Base-by-base conservation (phyloP, 202 grass and related monocot species). In the Hordeum pubiflorum region DNA sequence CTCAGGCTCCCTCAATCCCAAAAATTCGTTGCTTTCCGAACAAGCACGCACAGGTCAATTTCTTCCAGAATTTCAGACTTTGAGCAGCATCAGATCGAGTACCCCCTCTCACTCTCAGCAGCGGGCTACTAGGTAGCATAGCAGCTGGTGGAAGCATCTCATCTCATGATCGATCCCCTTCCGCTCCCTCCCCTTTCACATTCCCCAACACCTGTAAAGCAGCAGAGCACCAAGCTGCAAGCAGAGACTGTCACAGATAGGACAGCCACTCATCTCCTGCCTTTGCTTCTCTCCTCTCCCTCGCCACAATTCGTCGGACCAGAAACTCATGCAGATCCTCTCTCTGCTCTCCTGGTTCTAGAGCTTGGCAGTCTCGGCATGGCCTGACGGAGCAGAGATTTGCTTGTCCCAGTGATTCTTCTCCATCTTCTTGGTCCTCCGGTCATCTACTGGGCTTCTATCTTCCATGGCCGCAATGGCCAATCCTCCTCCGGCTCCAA, bases 21-120 rank as follows among this genome's bases (percentile, higher is more conserved):
- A 69, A 75, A 85, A 88, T 84, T 70, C 79, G 74, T 88, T 86
- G 89, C 91, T 91, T 91, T 94, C 63, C 83, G 74, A 84, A 70
- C 80, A 91, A 91, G 83, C 80, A 63, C 68, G 27, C 64, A 79
- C 74, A 34, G 13, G 14, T 37, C 23, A 46, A 46, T 71, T 85
- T 56, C 65, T 78, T 22, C 32, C 72, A 21, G 44, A 29, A 24
- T 55, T 18, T 32, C 77, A 75, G 44, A 29, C 34, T 54, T 18
- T 31, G 36, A 80, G 32, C 23, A 37, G 68, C 39, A 37, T 9
- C 69, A 36, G 60, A 32, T 44, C 31, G 13, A 36, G 17, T 37
- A 23, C 48, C 15, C 44, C 24, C 69, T 31, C 41, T 48, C 41
- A 18, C 14, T n/a, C 26, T 52, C 69, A 17, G 5, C 17, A 8